Conservation (phyloP, 1,284 basidiomycete genomes). For the Pseudozyma sp. region DNA sequence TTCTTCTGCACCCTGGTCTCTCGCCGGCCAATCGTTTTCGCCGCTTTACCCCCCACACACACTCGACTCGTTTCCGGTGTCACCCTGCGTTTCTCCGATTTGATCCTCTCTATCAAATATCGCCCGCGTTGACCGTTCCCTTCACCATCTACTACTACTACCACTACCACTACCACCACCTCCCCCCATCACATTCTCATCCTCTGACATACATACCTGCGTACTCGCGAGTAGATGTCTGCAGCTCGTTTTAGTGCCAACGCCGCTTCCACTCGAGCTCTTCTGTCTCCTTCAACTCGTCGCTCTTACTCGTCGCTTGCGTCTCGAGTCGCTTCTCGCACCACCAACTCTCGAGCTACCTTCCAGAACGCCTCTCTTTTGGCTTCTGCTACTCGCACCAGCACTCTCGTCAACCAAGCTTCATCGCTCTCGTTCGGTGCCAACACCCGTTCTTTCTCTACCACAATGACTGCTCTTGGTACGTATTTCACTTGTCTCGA, state of each 20-base stretch:
- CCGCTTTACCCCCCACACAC: slow-evolving; percentile 22
- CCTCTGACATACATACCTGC: background rate
- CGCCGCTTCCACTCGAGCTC: slow-evolving; percentile 32
- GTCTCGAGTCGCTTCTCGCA: slow-evolving; percentile 36
- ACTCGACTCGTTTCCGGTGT: background rate
- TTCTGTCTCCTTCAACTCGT: slow-evolving; percentile 14
- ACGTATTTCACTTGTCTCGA: slow-evolving; percentile 12
- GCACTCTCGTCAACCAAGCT: background rate
- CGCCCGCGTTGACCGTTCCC: background rate
- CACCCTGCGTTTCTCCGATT: slow-evolving; percentile 10
- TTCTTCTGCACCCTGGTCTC: background rate
- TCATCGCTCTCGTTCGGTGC: slow-evolving; percentile 13
- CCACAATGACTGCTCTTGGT: slow-evolving; percentile 44
- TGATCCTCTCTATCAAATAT: slow-evolving; percentile 1
- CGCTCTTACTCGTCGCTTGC: slow-evolving; percentile 40
- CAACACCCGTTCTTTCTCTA: slow-evolving; percentile 29
- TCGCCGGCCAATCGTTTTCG: slow-evolving; percentile 30
- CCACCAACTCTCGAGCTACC: slow-evolving; percentile 18
- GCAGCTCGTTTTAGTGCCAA: slow-evolving; percentile 37
- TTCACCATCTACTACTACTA: background rate
- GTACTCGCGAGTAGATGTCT: slow-evolving; percentile 41
- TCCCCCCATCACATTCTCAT: background rate
- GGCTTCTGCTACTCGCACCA: slow-evolving; percentile 18
- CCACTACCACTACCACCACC: background rate
- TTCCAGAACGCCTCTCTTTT: slow-evolving; percentile 18